A percentile compares a stretch with the other conserved stretches of the same genome.
These are phyloP conservation scores for Steccherinum ochraceum DNA, from an alignment of 768 basidiomycete genomes.

Conservation along the genomic window DNA sequence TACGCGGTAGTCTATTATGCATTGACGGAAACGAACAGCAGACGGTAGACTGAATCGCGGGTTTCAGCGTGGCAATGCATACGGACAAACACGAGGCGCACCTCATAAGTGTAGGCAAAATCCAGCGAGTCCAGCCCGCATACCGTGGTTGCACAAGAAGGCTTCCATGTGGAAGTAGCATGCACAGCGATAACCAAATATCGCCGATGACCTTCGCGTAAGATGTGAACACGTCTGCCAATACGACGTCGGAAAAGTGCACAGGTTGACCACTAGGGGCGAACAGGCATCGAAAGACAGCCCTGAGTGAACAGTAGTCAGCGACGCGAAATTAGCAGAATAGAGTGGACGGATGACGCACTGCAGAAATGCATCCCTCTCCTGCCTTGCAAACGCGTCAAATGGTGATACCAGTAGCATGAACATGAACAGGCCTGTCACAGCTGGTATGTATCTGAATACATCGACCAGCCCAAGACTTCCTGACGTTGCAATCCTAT, in stretches of 20 bases:
- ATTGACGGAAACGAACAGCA: conserved; percentile 89
- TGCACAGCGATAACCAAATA: conserved; percentile 80
- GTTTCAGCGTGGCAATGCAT: conserved; percentile 3
- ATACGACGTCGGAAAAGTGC: conserved; percentile 87
- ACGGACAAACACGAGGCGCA: conserved; percentile 26
- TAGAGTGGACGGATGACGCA: conserved; percentile 34
- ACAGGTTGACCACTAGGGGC: conserved; percentile 55
- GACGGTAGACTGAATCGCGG: conserved; percentile 67
- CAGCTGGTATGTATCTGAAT: conserved; percentile 70
- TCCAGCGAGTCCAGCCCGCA: conserved; percentile 63
- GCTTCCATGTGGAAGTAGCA: conserved; percentile 82
- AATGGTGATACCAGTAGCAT: conserved; percentile 61
- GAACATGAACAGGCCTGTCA: conserved; percentile 55
- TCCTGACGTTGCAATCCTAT: conserved; percentile 51
- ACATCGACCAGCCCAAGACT: conserved; percentile 58
- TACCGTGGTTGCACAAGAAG: conserved; percentile 57
- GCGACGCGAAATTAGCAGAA: conserved; percentile 1
- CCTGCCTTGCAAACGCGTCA: conserved; percentile 57
- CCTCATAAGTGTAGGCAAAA: conserved; percentile 86
- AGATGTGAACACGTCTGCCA: conserved; percentile 94
- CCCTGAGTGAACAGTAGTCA: conserved; percentile 34
- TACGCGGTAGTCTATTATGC: conserved; percentile 73
- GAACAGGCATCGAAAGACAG: conserved; percentile 68
- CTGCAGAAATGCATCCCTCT: conserved; percentile 75
- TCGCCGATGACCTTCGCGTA: conserved; percentile 97